phyloP scores from a whole-genome alignment of 2,329 filamentous ascomycete species.

The Penicillium hesseltinei region DNA sequence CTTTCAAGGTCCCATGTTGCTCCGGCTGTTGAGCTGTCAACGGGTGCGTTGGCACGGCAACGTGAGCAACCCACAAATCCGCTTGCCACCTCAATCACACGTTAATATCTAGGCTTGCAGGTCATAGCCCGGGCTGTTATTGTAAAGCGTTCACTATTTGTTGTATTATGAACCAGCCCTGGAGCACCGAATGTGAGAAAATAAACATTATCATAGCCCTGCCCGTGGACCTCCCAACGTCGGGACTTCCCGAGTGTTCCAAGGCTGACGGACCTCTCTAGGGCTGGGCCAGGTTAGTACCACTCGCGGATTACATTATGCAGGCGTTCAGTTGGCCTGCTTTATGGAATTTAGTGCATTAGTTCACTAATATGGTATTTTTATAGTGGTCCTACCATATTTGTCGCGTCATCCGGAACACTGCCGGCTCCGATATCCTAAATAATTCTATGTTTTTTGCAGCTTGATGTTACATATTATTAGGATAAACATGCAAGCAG shows the following conservation, averaged over 20 bases:
- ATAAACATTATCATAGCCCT: not conserved
- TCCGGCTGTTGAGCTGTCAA: slow-evolving; percentile 2
- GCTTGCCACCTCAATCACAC: not conserved
- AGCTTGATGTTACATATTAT: not conserved
- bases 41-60: slow-evolving; percentile 7
- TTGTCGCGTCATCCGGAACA: not conserved
- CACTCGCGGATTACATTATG: not conserved
- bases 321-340: not conserved
- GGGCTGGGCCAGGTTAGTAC: not conserved
- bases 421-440: not conserved
- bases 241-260: not conserved
- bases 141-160: not conserved
- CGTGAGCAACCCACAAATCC: not conserved
- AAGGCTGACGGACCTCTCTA: not conserved
- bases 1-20: not conserved
- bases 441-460: not conserved
- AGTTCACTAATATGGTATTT: not conserved
- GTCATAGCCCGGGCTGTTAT: not conserved
- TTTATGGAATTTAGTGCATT: not conserved
- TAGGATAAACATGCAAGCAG: too few species aligned
- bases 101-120: not conserved
- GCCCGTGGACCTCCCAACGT: not conserved
- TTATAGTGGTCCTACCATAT: not conserved
- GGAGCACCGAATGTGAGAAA: not conserved
- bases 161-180: not conserved